phyloP scores from a whole-genome alignment of 2,329 filamentous ascomycete species.

The Lecanicillium sp. region DNA sequence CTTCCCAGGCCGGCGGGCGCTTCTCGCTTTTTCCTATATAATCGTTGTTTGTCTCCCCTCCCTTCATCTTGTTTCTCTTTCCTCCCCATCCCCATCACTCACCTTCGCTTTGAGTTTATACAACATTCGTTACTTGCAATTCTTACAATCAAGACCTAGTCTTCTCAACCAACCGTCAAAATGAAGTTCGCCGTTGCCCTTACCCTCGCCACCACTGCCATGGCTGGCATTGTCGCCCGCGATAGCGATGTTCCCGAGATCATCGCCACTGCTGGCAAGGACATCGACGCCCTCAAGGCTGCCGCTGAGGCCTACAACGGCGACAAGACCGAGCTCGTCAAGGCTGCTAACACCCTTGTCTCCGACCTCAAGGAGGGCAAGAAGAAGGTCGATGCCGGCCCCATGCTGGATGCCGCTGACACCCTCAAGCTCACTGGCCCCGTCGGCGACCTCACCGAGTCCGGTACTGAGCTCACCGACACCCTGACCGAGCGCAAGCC shows the following conservation, averaged over 20 bases:
- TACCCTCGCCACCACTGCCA: constrained; percentile 6
- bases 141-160: background rate
- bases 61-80: background rate
- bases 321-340: constrained; percentile 14
- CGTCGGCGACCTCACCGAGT: constrained; percentile 1
- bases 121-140: constrained; percentile 13
- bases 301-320: constrained; percentile 13
- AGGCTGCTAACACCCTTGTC: constrained; percentile 11
- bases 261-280: background rate
- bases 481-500: constrained; percentile 19
- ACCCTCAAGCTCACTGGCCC: constrained; percentile 1
- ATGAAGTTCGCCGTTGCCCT: constrained; percentile 14
- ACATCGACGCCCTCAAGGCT: constrained; percentile 6
- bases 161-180: constrained; percentile 13
- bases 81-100: constrained; percentile 10
- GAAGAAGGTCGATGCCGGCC: constrained; percentile 2
- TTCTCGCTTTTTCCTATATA: constrained; percentile 9
- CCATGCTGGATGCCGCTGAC: constrained; percentile 1
- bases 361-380: constrained; percentile 13
- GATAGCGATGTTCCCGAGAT: background rate
- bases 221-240: constrained; percentile 9
- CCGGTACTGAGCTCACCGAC: constrained; percentile 32
- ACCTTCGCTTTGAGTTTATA: constrained; percentile 12
- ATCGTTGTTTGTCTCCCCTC: background rate
- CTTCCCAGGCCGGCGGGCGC: background rate